These are phyloP conservation scores for Globisporangium okanoganense DNA, from an alignment of 352 stramenopile species.

Conservation along the genomic window DNA sequence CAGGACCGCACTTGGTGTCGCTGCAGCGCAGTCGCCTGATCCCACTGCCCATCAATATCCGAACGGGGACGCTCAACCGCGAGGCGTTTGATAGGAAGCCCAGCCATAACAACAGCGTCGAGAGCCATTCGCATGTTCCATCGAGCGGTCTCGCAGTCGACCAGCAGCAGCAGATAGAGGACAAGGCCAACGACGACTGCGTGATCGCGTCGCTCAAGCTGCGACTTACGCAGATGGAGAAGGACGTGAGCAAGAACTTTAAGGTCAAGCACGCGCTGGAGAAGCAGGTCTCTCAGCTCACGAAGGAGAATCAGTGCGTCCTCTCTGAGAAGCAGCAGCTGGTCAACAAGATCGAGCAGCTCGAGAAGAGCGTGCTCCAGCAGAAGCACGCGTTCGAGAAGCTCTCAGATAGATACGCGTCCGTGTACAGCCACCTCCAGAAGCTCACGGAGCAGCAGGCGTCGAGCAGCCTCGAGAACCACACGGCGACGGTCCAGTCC, in stretches of 20 bases:
- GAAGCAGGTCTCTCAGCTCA: constrained; percentile 32
- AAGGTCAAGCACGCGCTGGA: constrained; percentile 33
- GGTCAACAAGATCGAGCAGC: constrained; percentile 31
- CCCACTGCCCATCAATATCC: constrained; percentile 52
- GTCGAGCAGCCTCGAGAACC: constrained; percentile 10
- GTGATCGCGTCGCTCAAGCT: constrained; percentile 43
- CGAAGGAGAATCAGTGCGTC: constrained; percentile 37
- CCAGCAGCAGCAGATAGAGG: constrained; percentile 22
- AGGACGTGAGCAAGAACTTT: constrained; percentile 20
- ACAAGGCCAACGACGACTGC: constrained; percentile 30
- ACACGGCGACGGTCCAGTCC: constrained; percentile 26
- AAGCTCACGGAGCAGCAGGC: constrained; percentile 45
- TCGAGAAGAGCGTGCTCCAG: constrained; percentile 39
- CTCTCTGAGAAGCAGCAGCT: constrained; percentile 34
- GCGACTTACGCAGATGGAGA: constrained; percentile 40
- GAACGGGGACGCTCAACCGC: constrained; percentile 25
- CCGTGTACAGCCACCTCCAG: constrained; percentile 50
- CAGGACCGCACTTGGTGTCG: constrained; percentile 33
- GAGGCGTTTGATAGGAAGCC: constrained; percentile 1
- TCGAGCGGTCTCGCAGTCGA: background rate
- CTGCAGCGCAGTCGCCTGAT: constrained; percentile 56
- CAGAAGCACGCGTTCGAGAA: constrained; percentile 67
- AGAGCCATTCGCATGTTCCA: background rate
- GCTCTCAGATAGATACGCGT: constrained; percentile 51
- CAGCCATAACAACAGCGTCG: constrained; percentile 11